phyloP scores from a whole-genome alignment of 2,329 filamentous ascomycete species.

The Podosphaera xanthii region DNA sequence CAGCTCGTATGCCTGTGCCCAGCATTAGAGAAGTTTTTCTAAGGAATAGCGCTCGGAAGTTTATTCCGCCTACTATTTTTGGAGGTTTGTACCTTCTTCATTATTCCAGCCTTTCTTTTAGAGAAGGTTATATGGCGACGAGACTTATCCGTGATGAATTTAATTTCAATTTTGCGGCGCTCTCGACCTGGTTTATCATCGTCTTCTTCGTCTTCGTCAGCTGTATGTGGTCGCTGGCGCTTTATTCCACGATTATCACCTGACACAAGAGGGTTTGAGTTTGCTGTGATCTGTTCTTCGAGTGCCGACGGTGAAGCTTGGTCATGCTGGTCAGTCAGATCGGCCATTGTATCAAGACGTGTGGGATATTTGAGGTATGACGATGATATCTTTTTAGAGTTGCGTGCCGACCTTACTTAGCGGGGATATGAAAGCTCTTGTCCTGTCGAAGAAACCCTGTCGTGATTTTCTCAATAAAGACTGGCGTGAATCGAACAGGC shows the following conservation, averaged over 20 bases:
- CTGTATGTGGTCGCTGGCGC: conserved; percentile 58
- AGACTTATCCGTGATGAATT: conserved; percentile 99
- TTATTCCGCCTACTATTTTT: not conserved
- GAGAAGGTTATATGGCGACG: conserved; percentile 98
- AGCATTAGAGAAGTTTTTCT: conserved; percentile 6
- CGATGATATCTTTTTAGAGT: conserved; percentile 17
- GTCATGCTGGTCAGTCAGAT: conserved; percentile 58
- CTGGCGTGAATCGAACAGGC: conserved; percentile 14
- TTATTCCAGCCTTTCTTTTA: conserved; percentile 98
- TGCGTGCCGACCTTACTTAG: conserved; percentile 17
- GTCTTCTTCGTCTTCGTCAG: conserved; percentile 91
- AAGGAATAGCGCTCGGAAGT: not conserved
- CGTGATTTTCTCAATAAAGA: conserved; percentile 15
- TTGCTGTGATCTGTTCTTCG: conserved; percentile 53
- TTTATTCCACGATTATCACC: conserved; percentile 66
- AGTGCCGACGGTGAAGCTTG: conserved; percentile 52
- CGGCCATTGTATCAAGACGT: conserved; percentile 35
- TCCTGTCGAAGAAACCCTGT: conserved; percentile 17
- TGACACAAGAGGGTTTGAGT: conserved; percentile 35
- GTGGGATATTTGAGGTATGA: conserved; percentile 13
- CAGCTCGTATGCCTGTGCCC: conserved; percentile 67
- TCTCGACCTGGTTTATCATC: conserved; percentile 95
- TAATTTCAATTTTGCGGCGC: conserved; percentile 99
- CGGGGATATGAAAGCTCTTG: conserved; percentile 11
- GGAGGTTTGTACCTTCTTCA: conserved; percentile 74